phyloP scores from a whole-genome alignment of 192 early-diverging fungal species.

The Diversispora epigaea region DNA sequence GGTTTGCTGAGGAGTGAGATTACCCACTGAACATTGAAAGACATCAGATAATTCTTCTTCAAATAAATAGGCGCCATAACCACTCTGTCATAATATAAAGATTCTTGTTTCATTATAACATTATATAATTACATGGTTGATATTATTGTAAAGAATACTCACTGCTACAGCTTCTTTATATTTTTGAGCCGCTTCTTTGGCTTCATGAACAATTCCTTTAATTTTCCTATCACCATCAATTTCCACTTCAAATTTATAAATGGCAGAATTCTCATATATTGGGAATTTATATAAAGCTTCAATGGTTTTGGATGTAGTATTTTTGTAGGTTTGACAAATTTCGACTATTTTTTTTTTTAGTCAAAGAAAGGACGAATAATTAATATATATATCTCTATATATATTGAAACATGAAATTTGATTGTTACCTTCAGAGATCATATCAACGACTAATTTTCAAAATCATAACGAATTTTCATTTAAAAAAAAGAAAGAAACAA shows the following conservation, averaged over 20 bases:
- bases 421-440: conserved; percentile 29
- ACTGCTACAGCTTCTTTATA: conserved; percentile 7
- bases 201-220: conserved; percentile 28
- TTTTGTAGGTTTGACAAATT: conserved; percentile 28
- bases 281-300: conserved; percentile 26
- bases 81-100: neutral
- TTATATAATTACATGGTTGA: neutral
- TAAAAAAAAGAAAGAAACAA: neutral
- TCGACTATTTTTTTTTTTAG: neutral
- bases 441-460: conserved; percentile 30
- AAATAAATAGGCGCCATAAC: conserved; percentile 21
- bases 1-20: conserved; percentile 39
- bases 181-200: conserved; percentile 3
- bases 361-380: neutral
- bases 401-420: neutral
- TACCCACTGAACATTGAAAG: conserved; percentile 52
- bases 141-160: neutral
- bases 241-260: conserved; percentile 25
- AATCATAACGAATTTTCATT: neutral
- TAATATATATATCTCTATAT: neutral
- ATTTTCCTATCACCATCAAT: conserved; percentile 15
- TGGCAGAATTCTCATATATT: conserved; percentile 12
- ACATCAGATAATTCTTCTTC: conserved; percentile 36
- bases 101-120: neutral
- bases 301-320: neutral